A percentile compares a stretch with the other conserved stretches of the same genome.
phyloP scores from a whole-genome alignment of 225 moss, liverwort and hornwort species.

The Antitrichia curtipendula region DNA sequence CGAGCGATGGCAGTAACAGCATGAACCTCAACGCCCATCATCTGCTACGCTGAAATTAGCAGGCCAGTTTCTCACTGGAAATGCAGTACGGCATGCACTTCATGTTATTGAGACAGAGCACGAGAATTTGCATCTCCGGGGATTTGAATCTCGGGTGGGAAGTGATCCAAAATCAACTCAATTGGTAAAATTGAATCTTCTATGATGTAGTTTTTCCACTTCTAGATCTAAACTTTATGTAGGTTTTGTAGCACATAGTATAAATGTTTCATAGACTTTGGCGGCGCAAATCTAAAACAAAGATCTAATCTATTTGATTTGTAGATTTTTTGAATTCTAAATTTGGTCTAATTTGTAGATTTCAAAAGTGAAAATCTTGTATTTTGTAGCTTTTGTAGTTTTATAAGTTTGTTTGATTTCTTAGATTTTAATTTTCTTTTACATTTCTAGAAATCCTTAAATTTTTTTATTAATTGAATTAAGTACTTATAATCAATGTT shows the following conservation, averaged over 20 bases:
- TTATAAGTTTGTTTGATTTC: neutral
- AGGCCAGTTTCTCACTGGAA: neutral
- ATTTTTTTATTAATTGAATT: too few relatives aligned
- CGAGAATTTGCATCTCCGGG: neutral
- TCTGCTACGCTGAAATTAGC: neutral
- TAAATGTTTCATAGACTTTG: neutral
- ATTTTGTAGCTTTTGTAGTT: neutral
- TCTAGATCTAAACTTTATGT: neutral
- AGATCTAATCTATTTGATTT: neutral
- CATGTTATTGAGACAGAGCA: neutral
- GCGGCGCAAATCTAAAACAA: neutral
- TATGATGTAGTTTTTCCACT: neutral
- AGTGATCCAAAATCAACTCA: neutral
- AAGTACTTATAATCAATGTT: too few relatives aligned
- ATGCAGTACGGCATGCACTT: neutral
- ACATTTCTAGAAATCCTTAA: neutral
- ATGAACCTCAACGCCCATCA: neutral
- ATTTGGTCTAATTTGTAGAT: too few relatives aligned
- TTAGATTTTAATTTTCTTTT: neutral
- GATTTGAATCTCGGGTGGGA: neutral
- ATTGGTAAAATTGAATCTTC: neutral
- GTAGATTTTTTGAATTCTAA: too few relatives aligned
- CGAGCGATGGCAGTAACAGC: neutral
- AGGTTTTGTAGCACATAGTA: neutral
- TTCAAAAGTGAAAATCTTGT: neutral